phyloP scores from a whole-genome alignment of 2,329 filamentous ascomycete genomes.

The Penicillium concentricum region DNA sequence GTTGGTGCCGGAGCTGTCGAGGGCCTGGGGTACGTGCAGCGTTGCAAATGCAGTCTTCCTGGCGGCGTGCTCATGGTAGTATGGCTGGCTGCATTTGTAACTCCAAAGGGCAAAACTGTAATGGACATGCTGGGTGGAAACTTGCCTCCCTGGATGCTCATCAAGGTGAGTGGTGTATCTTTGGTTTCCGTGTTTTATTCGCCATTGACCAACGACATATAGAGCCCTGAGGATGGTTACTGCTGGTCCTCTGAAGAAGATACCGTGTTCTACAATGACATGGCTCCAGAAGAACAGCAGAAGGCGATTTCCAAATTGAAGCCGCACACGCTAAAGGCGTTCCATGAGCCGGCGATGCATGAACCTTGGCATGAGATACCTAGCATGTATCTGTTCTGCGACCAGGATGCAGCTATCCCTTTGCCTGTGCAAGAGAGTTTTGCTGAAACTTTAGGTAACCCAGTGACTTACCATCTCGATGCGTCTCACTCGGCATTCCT shows the following conservation, averaged over 20 bases:
- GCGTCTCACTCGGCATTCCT: conserved; percentile 43
- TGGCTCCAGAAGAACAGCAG: conserved; percentile 23
- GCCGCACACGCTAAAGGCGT: conserved; percentile 25
- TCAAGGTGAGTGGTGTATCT: conserved; percentile 13
- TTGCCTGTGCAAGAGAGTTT: conserved; percentile 32
- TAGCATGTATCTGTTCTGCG: conserved; percentile 36
- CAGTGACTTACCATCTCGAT: conserved; percentile 33
- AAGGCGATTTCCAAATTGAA: conserved; percentile 23
- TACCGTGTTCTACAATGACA: conserved; percentile 32
- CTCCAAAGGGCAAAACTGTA: conserved; percentile 32
- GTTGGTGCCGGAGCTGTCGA: conserved; percentile 27
- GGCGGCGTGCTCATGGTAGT: conserved; percentile 33
- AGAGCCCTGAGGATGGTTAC: conserved; percentile 18
- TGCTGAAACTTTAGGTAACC: conserved; percentile 26
- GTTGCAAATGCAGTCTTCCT: conserved; percentile 16
- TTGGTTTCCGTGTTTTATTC: too few relatives aligned
- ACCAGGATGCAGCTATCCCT: conserved; percentile 35
- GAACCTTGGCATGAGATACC: conserved; percentile 38
- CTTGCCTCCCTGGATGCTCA: conserved; percentile 27
- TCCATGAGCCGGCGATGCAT: conserved; percentile 24
- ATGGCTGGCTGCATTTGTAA: conserved; percentile 36
- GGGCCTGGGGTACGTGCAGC: conserved; percentile 25
- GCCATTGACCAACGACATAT: neutral
- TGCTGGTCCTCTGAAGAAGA: conserved; percentile 15
- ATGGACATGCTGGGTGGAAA: conserved; percentile 27